Base-by-base conservation (phyloP, 2,329 filamentous ascomycete genomes). In the Pleurostoma richardsiae region DNA sequence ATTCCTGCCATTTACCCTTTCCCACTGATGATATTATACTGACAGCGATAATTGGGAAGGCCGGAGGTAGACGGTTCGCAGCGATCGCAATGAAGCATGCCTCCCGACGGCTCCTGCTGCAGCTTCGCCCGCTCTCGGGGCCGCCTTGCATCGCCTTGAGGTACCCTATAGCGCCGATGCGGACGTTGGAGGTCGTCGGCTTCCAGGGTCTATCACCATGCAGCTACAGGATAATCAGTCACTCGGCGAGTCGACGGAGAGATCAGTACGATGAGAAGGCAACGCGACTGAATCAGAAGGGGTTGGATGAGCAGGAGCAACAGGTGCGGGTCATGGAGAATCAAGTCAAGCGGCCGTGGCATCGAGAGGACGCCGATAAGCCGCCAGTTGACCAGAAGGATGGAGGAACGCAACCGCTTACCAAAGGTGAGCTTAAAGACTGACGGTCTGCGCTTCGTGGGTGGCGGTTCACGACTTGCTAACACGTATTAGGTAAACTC, bases 321-420 rank as follows among this genome's bases (percentile, higher is more conserved):
- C 58, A 70, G 29, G 59, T 67, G 42, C 61, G 53, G 47, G 72
- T 73, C 41, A 79, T 79, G 56, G 67, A 75, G 42, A 74, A 76
- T 49, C 82, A 85, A 52, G 69, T 78, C 42, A 71, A 79, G 43
- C 75, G 82, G 31, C 84, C 84, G 54, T 87, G 84, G 84, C 80
- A 82, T 52, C 72, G 82, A 11, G 74, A 85, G 52, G 79, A 81
- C 4, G 77, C 77, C 39, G 79, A 62, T 40, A 58, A 66, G 45
- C 61, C 65, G 6, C 59, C 66, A 1, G 61, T 59, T 36, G 33
- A 63, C 50, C 39, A 61, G 47, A 58, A 19, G 19, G 19, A 46
- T 50, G 58, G 11, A 43, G 56, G n/a, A 33, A 46, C 29, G 51
- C 58, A 40, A 52, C 62, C 52, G 40, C 49, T 56, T 30, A 59